Evolutionary conservation across 2,329 filamentous ascomycete species (phyloP), one percentile per base, ranked within the genome.

Genomic region (Leptographium procerum): DNA sequence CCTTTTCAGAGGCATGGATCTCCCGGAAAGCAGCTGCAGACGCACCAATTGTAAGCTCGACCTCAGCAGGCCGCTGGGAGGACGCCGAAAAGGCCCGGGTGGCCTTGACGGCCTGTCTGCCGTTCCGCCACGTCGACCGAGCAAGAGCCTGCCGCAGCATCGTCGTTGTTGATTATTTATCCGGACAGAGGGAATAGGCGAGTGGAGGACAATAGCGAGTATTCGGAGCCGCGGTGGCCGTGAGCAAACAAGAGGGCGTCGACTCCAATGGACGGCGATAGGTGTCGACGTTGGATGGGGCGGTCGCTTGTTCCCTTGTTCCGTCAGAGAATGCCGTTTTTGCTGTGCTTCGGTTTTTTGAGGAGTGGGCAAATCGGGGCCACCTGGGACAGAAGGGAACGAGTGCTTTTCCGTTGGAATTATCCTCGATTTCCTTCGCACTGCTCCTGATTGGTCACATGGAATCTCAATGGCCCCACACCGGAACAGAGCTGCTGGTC

Each of bases 41-140:
- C 83, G 70, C 76, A 95, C 89, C 90, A 80, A 96, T 85, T 70
- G 92, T 99, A 74, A 99, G 84, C 82, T 96, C 91, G 70, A 99
- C 91, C 80, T 97, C 91, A 67, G 91, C 92, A 68, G 83, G 83
- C 73, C 90, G 84, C 75, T 82, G 83, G 70, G 82, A 75, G 66
- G 89, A 91, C 68, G 86, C 88, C 75, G 88, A 83, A 79, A 99
- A 96, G 69, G 87, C 78, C 77, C 91, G 85, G 73, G 84, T 80
- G 75, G 82, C 82, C 72, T 74, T 76, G 72, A 74, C 76, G 70
- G 76, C 76, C 70, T 77, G 79, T 71, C 77, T 78, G 75, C 80
- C 75, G 68, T 79, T 79, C 80, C 82, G 82, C 79, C 82, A 82
- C 76, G 82, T 79, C 78, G 83, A 84, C 76, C 82, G 82, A 75